Percentiles rank a stretch among this genome's conserved stretches.
Conservation (phyloP, 306 rosid genomes). For the Castanopsis chinensis region DNA sequence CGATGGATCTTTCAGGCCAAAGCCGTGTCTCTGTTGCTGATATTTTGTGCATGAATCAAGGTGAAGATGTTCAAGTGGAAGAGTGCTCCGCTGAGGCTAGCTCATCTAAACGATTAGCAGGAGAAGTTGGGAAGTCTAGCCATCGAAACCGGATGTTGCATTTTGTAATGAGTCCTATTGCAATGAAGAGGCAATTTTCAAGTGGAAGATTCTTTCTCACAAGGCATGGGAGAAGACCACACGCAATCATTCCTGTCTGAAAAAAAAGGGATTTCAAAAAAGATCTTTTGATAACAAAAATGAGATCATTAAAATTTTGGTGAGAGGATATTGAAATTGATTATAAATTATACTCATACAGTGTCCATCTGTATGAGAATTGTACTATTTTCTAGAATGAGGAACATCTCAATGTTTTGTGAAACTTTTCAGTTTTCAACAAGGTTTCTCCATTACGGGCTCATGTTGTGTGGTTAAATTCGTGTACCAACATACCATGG, state of each 20-base stretch:
- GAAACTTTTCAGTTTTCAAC: background rate
- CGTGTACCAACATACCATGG: background rate
- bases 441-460: background rate
- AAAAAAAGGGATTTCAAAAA: background rate
- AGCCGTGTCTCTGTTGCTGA: conserved; percentile 41
- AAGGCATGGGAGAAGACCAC: conserved; percentile 57
- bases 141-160: conserved; percentile 48
- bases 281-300: background rate
- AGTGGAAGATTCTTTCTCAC: conserved; percentile 67
- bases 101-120: conserved; percentile 52
- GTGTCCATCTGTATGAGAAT: background rate
- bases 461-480: background rate
- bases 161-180: conserved; percentile 61
- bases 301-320: background rate
- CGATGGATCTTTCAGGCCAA: conserved; percentile 70
- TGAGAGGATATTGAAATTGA: background rate
- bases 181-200: conserved; percentile 89
- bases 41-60: conserved; percentile 44
- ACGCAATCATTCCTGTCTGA: conserved; percentile 51
- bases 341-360: background rate
- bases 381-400: background rate
- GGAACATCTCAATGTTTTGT: background rate
- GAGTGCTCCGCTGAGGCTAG: conserved; percentile 40
- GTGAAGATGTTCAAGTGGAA: conserved; percentile 37
- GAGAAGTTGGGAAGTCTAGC: conserved; percentile 46